phyloP scores from a whole-genome alignment of 176 grass and related monocot species.

The Paspalum notatum region DNA sequence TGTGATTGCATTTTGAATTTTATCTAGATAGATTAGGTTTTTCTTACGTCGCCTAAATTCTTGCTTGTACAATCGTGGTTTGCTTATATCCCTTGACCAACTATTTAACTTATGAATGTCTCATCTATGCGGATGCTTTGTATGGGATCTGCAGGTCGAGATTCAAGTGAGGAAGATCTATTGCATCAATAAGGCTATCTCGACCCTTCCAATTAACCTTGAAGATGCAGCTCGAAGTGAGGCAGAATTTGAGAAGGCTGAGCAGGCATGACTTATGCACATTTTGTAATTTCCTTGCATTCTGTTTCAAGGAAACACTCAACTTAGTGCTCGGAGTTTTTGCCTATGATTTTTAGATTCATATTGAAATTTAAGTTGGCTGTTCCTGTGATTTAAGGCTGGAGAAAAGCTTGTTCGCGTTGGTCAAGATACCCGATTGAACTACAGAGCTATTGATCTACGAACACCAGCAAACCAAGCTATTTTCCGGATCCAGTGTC shows the following conservation, averaged over 20 bases:
- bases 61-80: neutral
- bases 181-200: slow-evolving; percentile 77
- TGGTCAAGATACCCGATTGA: slow-evolving; percentile 85
- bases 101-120: neutral
- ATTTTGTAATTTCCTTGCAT: neutral
- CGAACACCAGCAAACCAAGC: slow-evolving; percentile 79
- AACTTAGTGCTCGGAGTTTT: neutral
- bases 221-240: slow-evolving; percentile 84
- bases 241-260: slow-evolving; percentile 74
- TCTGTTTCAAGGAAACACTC: neutral
- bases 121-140: neutral
- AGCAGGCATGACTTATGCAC: slow-evolving; percentile 42
- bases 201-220: slow-evolving; percentile 83
- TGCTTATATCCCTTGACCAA: neutral
- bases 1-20: neutral
- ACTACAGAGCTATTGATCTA: slow-evolving; percentile 70
- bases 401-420: slow-evolving; percentile 90
- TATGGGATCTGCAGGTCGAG: slow-evolving; percentile 61
- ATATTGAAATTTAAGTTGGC: neutral
- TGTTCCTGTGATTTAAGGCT: slow-evolving; percentile 41
- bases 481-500: slow-evolving; percentile 73
- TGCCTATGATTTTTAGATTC: slow-evolving; percentile 5
- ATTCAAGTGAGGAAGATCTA: slow-evolving; percentile 84
- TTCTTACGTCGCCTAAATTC: neutral
- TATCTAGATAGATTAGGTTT: neutral